Conservation (phyloP, 2,329 filamentous ascomycete genomes). For the Colletotrichum liaoningense region DNA sequence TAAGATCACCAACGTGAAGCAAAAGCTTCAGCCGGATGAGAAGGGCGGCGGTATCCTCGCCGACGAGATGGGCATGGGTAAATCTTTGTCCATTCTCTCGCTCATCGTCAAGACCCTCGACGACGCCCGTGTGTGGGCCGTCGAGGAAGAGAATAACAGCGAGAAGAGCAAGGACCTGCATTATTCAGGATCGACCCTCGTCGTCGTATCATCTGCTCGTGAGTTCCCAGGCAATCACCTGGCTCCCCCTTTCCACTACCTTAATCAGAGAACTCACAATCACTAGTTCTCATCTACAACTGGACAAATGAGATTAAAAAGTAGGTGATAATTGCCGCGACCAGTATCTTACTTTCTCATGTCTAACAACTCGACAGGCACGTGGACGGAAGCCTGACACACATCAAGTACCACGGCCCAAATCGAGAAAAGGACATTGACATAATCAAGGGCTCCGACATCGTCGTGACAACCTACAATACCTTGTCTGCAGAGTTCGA, state of each 20-base stretch:
- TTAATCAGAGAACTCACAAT: constrained; percentile 23
- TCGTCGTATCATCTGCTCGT: constrained; percentile 57
- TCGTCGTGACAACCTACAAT: constrained; percentile 61
- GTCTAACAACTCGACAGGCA: constrained; percentile 43
- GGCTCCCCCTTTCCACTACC: not conserved
- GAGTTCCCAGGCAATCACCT: constrained; percentile 34
- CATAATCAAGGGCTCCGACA: constrained; percentile 47
- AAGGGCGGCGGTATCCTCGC: constrained; percentile 62
- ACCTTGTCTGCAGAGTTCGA: constrained; percentile 52
- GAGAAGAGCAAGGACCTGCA: constrained; percentile 32
- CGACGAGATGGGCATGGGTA: constrained; percentile 72
- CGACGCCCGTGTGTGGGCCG: constrained; percentile 49
- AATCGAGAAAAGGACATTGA: constrained; percentile 40
- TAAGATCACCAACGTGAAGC: constrained; percentile 52
- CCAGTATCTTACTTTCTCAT: not conserved
- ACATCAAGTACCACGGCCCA: constrained; percentile 51
- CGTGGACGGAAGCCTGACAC: constrained; percentile 42
- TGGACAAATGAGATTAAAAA: constrained; percentile 52
- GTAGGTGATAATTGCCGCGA: constrained; percentile 39
- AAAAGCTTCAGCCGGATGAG: constrained; percentile 42
- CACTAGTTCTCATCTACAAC: constrained; percentile 50
- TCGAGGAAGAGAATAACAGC: constrained; percentile 33
- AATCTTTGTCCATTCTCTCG: constrained; percentile 64
- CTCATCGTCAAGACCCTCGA: constrained; percentile 56
- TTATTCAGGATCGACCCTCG: constrained; percentile 53